Evolutionary conservation across 1,284 basidiomycete genomes (phyloP).

Genomic region (Fomes fomentarius): DNA sequence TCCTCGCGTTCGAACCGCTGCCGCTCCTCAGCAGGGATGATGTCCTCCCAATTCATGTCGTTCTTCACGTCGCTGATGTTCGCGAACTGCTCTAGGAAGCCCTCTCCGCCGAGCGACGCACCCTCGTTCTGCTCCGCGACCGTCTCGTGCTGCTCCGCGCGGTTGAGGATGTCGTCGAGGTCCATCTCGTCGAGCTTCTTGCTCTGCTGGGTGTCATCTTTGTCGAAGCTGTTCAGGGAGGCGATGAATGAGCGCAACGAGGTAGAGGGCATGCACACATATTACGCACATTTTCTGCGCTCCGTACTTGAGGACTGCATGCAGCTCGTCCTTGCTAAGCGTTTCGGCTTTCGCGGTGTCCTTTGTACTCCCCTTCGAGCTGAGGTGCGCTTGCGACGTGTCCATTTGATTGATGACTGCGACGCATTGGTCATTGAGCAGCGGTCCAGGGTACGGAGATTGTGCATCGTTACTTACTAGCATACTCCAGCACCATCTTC

Average conservation of each 20-base stretch:
- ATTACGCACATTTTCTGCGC: constrained; percentile 92
- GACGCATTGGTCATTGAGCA: constrained; percentile 19
- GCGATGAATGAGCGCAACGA: constrained; percentile 14
- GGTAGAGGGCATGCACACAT: constrained; percentile 5
- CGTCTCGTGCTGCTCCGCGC: constrained; percentile 97
- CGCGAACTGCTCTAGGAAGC: constrained; percentile 94
- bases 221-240: constrained; percentile 78
- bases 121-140: constrained; percentile 79
- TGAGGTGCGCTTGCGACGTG: constrained; percentile 95
- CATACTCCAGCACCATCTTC: constrained; percentile 99
- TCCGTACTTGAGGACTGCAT: constrained; percentile 98
- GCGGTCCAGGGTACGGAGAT: constrained; percentile 12
- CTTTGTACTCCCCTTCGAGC: constrained; percentile 66
- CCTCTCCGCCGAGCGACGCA: constrained; percentile 93
- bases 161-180: constrained; percentile 96
- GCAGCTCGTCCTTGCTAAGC: constrained; percentile 96
- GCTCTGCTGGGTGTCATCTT: constrained; percentile 90
- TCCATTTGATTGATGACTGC: constrained; percentile 99
- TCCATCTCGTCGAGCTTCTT: constrained; percentile 99
- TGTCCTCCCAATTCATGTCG: constrained; percentile 98
- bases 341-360: constrained; percentile 83
- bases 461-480: constrained; percentile 66
- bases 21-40: constrained; percentile 94
- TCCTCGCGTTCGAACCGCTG: constrained; percentile 87
- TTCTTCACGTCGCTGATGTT: constrained; percentile 98